Base-by-base conservation (phyloP, 331 rosid genomes). In the Malus hybrid region DNA sequence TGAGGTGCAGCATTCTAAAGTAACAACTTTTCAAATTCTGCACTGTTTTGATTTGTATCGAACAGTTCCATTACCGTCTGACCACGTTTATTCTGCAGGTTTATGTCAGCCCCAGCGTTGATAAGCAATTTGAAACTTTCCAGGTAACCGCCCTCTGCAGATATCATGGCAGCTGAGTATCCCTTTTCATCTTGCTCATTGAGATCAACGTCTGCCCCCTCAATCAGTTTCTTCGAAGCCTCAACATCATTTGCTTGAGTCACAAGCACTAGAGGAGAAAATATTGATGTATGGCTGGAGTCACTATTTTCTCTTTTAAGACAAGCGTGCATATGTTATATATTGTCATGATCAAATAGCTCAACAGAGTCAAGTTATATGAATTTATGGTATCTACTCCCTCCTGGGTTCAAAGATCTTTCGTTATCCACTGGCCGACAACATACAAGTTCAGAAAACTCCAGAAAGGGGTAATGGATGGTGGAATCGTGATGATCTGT, bases 91-190 rank as follows among this genome's bases (percentile, higher is more conserved):
- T 28, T 24, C 29, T 89, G 72, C 1, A 87, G 82, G 56, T 72
- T 83, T 18, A 85, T 44, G 71, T 89, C 87, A 61, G 88, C 90
- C 16, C 90, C 90, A 0, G 90, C 87, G 50, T 82, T 11, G 27
- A 87, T 77, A 55, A 89, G 91, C 78, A 82, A 32, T 78, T 31
- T 69, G 77, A 89, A 85, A 71, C 81, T 28, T 28, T 28, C 3
- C 3, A 28, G 29, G 29, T 28, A 28, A 28, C 29, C 29, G 29
- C 29, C 29, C 29, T 28, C 65, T 16, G 75, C 86, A 65, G 94
- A 88, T 46, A 84, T 13, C 91, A 89, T 89, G 2, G 24, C 24
- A 24, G 24, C 29, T 28, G 29, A 28, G 29, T 3, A 28, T 28
- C 29, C 29, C 29, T 28, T 28, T 28, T 28, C 29, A 28, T 28